A percentile compares a stretch with the other conserved stretches of the same genome.
phyloP scores from a whole-genome alignment of 257 asterid species.

The Nicotiana otophora region DNA sequence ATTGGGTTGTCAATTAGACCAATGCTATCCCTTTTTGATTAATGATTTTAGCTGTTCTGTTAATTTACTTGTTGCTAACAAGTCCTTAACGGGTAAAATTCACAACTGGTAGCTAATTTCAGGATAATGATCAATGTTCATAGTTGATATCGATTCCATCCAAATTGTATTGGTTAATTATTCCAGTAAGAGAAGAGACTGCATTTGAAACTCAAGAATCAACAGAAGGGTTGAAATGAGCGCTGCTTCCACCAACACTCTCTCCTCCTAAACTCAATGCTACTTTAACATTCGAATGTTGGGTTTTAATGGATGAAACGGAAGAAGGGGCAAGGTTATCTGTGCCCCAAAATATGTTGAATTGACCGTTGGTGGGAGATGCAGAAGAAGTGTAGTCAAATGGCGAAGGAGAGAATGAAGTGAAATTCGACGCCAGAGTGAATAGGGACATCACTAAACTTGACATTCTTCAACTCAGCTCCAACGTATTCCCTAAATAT shows the following conservation, averaged over 20 bases:
- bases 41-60: not conserved
- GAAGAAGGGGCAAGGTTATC: constrained; percentile 46
- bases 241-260: constrained; percentile 36
- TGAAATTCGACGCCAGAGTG: constrained; percentile 61
- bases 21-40: not conserved
- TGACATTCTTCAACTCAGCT: constrained; percentile 61
- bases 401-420: constrained; percentile 80
- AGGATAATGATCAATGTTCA: too few species aligned
- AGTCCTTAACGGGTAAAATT: too few species aligned
- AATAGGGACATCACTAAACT: constrained; percentile 60
- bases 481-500: constrained; percentile 71
- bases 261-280: constrained; percentile 73
- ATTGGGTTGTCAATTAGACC: not conserved
- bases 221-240: constrained; percentile 45
- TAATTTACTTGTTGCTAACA: too few species aligned
- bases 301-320: constrained; percentile 41
- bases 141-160: constrained; percentile 77
- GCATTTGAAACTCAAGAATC: constrained; percentile 73
- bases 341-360: constrained; percentile 70
- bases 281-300: constrained; percentile 49
- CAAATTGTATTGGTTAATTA: constrained; percentile 38
- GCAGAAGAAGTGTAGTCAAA: constrained; percentile 69
- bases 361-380: constrained; percentile 56
- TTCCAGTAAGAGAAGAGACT: constrained; percentile 49
- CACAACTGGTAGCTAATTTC: too few species aligned